A percentile compares a stretch with the other conserved stretches of the same genome.
These are phyloP conservation scores for Quillaja saponaria DNA, from an alignment of 306 rosid species.

Conservation along the genomic window DNA sequence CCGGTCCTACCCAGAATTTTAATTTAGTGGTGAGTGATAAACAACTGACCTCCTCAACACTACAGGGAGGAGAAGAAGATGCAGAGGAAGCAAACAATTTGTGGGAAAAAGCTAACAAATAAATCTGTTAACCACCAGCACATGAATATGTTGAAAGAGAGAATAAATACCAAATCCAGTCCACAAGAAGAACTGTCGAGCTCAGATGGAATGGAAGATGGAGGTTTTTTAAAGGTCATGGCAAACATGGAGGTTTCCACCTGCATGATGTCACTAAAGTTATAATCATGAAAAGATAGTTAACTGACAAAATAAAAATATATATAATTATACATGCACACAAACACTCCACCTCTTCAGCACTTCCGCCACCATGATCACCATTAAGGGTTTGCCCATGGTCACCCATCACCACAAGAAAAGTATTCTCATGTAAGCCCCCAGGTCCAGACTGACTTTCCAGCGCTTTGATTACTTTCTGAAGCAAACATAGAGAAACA, in stretches of 20 bases:
- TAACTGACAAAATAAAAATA: neutral
- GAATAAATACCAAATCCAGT: conserved; percentile 65
- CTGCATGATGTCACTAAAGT: conserved; percentile 46
- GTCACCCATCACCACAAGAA: conserved; percentile 97
- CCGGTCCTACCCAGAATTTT: no score
- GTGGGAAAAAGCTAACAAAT: neutral
- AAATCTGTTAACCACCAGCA: conserved; percentile 24
- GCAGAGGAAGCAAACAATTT: conserved; percentile 13
- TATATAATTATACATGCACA: conserved; percentile 9
- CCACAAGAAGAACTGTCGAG: conserved; percentile 54
- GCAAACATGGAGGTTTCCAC: conserved; percentile 90
- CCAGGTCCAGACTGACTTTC: conserved; percentile 76
- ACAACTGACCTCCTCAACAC: no score
- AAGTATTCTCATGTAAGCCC: conserved; percentile 81
- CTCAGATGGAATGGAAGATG: conserved; percentile 46
- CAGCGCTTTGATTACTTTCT: conserved; percentile 81
- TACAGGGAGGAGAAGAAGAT: neutral
- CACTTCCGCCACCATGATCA: conserved; percentile 97
- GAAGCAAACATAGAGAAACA: no score
- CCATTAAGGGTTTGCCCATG: conserved; percentile 98
- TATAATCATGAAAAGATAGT: conserved; percentile 34
- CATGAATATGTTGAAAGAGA: conserved; percentile 5
- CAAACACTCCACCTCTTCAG: conserved; percentile 74
- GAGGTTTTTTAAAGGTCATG: conserved; percentile 71
- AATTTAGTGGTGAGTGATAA: no score